These are phyloP conservation scores for Filobasidium floriforme DNA, from an alignment of 768 basidiomycete genomes.

Conservation along the genomic window DNA sequence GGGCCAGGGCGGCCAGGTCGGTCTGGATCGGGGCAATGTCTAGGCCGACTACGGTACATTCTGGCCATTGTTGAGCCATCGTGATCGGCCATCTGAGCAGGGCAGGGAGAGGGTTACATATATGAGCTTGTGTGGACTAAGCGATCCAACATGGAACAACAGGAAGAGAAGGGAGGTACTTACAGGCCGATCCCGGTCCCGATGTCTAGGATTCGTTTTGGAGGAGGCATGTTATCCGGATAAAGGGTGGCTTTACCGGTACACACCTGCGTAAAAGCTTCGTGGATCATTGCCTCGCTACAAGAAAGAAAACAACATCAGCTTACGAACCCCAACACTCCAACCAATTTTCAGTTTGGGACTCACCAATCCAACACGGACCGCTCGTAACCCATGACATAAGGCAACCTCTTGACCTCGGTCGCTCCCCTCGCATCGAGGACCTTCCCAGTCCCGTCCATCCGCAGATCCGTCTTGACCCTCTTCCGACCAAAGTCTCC, in stretches of 20 bases:
- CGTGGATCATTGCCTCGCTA: constrained; percentile 38
- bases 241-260: constrained; percentile 33
- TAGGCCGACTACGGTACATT: constrained; percentile 37
- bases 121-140: neutral
- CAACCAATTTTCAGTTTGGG: neutral
- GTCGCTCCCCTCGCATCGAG: neutral
- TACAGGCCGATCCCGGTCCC: constrained; percentile 36
- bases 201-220: constrained; percentile 36
- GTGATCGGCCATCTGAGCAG: constrained; percentile 36
- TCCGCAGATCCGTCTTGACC: neutral
- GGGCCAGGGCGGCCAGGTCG: constrained; percentile 29
- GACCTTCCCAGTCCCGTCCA: neutral
- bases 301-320: constrained; percentile 1
- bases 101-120: neutral
- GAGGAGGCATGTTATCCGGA: constrained; percentile 17
- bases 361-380: constrained; percentile 40
- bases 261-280: constrained; percentile 30
- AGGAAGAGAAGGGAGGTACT: neutral
- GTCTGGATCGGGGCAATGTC: constrained; percentile 37
- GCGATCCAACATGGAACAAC: neutral
- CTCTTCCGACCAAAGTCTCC: constrained; percentile 20
- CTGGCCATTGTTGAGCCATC: constrained; percentile 33
- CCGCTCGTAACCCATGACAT: constrained; percentile 39
- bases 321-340: neutral
- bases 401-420: constrained; percentile 15